These are phyloP conservation scores for Cladosporium phlei DNA, from an alignment of 2,329 filamentous ascomycete species.

Conservation along the genomic window DNA sequence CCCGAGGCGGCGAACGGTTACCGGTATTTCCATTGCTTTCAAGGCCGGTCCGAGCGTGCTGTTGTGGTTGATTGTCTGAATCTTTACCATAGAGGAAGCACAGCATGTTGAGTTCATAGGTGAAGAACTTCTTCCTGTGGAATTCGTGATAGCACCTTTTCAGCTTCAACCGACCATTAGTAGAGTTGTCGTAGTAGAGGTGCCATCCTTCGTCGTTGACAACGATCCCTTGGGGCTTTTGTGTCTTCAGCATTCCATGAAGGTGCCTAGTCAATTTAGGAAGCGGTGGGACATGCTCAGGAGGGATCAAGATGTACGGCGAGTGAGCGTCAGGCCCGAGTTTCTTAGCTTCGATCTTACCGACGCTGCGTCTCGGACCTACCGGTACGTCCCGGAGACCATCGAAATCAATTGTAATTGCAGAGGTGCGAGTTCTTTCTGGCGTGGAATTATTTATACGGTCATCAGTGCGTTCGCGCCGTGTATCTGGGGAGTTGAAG, in stretches of 20 bases:
- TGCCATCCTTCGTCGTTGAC: conserved; percentile 25
- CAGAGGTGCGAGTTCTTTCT: not conserved
- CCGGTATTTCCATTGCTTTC: too few relatives aligned
- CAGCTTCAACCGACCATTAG: conserved; percentile 5
- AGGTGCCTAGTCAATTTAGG: conserved; percentile 18
- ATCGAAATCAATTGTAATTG: conserved; percentile 15
- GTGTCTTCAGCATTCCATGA: conserved; percentile 6
- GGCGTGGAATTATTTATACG: not conserved
- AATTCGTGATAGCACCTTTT: conserved; percentile 11
- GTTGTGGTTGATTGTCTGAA: not conserved
- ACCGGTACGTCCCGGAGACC: conserved; percentile 20
- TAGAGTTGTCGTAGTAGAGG: conserved; percentile 18
- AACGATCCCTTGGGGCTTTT: conserved; percentile 11
- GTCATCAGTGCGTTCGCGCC: not conserved
- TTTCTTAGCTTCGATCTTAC: not conserved
- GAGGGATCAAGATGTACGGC: conserved; percentile 27
- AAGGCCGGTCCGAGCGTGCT: too few relatives aligned
- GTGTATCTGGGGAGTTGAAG: not conserved
- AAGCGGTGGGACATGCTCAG: conserved; percentile 15
- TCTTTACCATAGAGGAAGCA: conserved; percentile 9
- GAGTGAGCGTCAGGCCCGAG: not conserved
- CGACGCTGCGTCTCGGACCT: conserved; percentile 14
- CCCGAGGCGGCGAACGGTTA: too few relatives aligned
- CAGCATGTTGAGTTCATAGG: conserved; percentile 16
- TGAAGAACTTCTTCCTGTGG: conserved; percentile 10